phyloP scores from a whole-genome alignment of 805 yeast species.

The Schwanniomyces occidentalis region DNA sequence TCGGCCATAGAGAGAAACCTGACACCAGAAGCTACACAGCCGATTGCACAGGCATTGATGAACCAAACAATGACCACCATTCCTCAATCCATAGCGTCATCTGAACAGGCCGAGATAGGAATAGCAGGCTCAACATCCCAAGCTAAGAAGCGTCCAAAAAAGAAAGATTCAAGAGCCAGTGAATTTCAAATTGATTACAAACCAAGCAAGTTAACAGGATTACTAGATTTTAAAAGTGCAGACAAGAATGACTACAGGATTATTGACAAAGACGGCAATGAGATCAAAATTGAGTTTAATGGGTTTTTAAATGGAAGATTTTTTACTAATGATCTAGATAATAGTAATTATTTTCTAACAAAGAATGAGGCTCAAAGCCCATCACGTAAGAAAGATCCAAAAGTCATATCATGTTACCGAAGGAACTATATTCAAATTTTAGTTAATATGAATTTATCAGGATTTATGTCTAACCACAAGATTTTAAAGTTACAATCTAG shows the following conservation, averaged over 20 bases:
- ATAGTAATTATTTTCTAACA: conserved; percentile 29
- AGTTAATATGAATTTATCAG: conserved; percentile 28
- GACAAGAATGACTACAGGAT: conserved; percentile 21
- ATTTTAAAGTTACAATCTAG: conserved; percentile 32
- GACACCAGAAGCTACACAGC: too few relatives aligned
- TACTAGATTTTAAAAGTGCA: conserved; percentile 29
- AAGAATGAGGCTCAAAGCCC: conserved; percentile 11
- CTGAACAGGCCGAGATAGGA: too few relatives aligned
- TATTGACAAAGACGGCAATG: conserved; percentile 29
- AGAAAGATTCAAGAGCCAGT: conserved; percentile 10
- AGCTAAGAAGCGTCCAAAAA: conserved; percentile 9
- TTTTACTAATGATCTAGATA: conserved; percentile 41
- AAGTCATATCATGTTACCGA: conserved; percentile 46
- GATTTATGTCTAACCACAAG: conserved; percentile 22
- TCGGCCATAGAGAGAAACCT: too few relatives aligned
- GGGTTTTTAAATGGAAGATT: conserved; percentile 47
- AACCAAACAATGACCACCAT: too few relatives aligned
- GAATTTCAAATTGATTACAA: conserved; percentile 27
- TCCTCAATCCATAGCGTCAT: too few relatives aligned
- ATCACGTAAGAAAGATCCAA: conserved; percentile 22
- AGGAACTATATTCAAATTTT: conserved; percentile 42
- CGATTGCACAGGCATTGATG: too few relatives aligned
- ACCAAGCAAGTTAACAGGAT: conserved; percentile 21
- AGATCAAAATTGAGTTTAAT: conserved; percentile 23
- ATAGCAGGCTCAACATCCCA: too few relatives aligned